Evolutionary conservation across 2,329 filamentous ascomycete genomes (phyloP), one percentile per base, ranked within the genome.

Genomic region (Xylariaceae sp.): DNA sequence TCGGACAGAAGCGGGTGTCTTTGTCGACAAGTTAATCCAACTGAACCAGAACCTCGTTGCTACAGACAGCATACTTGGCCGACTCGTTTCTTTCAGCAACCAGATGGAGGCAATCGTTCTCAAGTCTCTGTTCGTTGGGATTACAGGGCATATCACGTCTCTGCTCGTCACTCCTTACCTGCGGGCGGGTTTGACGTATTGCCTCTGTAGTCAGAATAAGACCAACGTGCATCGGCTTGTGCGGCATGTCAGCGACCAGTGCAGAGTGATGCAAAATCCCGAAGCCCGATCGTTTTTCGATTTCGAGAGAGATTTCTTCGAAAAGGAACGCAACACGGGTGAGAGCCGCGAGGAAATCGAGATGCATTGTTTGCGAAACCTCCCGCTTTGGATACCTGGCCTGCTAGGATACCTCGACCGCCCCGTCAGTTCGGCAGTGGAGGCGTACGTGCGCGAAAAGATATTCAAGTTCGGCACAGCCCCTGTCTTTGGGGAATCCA

Each of bases 21-120:
- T 88, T 55, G 70, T 88, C 23, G 84, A 86, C 68, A 90, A 88
- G 69, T 76, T 92, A 30, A 76, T 92, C 34, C 76, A 77, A 17
- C 77, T 88, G 53, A 80, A 87, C 62, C 82, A 87, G 67, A 85
- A 84, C 56, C 71, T 73, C 0, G 63, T 69, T 1, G 76, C 77
- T 2, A 84, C 82, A 1, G 76, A 81, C 53, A 75, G 73, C 10
- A 87, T 92, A 55, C 70, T 92, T 53, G 73, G 73, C 44, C 75
- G 78, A 2, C 76, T 91, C 41, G 73, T 89, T 48, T 72, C 75
- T n/a, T 74, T 81, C 17, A 79, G 81, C 57, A 71, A 75, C 0
- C 66, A 74, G 5, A 78, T 85, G 71, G 82, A 85, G 49, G 53
- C 73, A 0, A 74, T 77, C 50, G 75, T 91, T 1, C 77, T 78